Evolutionary conservation across 257 asterid species (phyloP).

Genomic region (Fraxinus excelsior): DNA sequence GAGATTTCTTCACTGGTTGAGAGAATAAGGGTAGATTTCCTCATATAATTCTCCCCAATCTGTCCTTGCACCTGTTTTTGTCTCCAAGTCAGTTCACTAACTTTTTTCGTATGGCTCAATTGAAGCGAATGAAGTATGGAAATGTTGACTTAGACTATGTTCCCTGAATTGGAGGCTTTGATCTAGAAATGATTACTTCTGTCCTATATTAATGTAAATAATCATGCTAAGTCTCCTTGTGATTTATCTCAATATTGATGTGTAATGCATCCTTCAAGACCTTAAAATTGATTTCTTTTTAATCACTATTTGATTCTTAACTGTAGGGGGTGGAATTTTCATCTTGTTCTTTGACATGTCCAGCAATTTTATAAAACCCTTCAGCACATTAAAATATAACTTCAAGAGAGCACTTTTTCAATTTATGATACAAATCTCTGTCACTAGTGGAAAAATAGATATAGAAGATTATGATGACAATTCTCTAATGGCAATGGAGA

Average conservation of each 20-base stretch:
- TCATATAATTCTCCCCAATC: constrained; percentile 1
- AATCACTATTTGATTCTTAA: not conserved
- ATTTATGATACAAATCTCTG: not conserved
- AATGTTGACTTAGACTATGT: constrained; percentile 90
- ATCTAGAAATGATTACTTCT: constrained; percentile 79
- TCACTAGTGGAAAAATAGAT: not conserved
- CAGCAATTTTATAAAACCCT: not conserved
- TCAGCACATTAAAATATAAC: not conserved
- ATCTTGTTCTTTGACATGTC: constrained; percentile 3
- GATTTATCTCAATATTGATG: not conserved
- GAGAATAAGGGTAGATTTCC: constrained; percentile 62
- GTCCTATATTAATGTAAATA: constrained; percentile 11
- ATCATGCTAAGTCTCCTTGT: constrained; percentile 1
- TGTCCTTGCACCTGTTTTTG: not conserved
- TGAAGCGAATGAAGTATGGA: constrained; percentile 81
- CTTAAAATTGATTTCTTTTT: not conserved
- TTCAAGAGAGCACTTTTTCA: not conserved
- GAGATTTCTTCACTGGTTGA: constrained; percentile 71
- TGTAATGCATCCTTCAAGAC: constrained; percentile 1
- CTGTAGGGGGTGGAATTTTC: not conserved
- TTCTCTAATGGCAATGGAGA: too few species aligned
- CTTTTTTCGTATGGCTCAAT: constrained; percentile 71
- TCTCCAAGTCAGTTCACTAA: not conserved
- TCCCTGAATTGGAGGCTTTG: constrained; percentile 98
- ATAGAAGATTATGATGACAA: too few species aligned